Evolutionary conservation across 2,329 filamentous ascomycete genomes (phyloP).

Genomic region (Xylaria multiplex): DNA sequence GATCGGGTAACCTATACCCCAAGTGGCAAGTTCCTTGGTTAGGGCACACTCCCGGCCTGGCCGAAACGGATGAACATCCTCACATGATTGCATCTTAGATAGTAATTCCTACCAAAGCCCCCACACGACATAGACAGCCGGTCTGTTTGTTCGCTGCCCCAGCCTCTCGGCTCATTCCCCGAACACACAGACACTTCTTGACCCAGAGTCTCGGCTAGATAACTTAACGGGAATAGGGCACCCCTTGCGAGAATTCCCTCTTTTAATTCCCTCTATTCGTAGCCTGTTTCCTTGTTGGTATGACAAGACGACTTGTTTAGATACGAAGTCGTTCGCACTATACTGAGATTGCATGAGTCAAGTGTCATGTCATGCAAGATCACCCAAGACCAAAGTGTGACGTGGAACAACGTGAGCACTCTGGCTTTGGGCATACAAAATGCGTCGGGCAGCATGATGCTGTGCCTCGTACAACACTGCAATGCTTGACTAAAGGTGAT

Average conservation of each 20-base stretch:
- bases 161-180: conserved; percentile 33
- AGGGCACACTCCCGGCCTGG: conserved; percentile 11
- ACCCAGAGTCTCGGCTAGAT: conserved; percentile 12
- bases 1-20: conserved; percentile 23
- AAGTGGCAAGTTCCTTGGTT: conserved; percentile 13
- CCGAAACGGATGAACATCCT: conserved; percentile 21
- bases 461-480: conserved; percentile 5
- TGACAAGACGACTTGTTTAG: conserved; percentile 1
- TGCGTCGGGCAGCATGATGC: conserved; percentile 4
- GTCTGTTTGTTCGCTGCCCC: conserved; percentile 8
- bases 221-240: conserved; percentile 8
- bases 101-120: conserved; percentile 13
- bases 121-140: conserved; percentile 21
- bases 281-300: conserved; percentile 14
- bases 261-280: conserved; percentile 6
- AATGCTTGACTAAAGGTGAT: conserved; percentile 5
- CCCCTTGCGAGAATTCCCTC: conserved; percentile 6
- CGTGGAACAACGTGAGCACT: not conserved
- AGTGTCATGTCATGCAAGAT: conserved; percentile 13
- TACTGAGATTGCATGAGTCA: conserved; percentile 7
- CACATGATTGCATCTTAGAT: conserved; percentile 9
- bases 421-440: conserved; percentile 1
- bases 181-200: conserved; percentile 28
- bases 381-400: conserved; percentile 12
- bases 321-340: not conserved